These are phyloP conservation scores for Asterophora lycoperdoides DNA, from an alignment of 768 basidiomycete genomes.

Conservation along the genomic window DNA sequence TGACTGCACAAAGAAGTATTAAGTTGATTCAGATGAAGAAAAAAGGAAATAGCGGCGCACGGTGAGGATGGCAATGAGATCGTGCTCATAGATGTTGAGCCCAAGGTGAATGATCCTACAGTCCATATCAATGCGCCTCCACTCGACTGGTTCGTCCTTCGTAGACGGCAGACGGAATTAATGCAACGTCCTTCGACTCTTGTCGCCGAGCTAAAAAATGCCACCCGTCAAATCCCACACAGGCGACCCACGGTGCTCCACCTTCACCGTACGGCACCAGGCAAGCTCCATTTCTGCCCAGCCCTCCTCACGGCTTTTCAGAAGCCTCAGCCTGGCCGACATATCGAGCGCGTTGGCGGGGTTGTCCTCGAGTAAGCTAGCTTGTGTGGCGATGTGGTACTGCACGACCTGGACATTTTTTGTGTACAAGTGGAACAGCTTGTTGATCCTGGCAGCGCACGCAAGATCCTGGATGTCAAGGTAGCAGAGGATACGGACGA, in stretches of 20 bases:
- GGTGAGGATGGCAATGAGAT: slow-evolving; percentile 38
- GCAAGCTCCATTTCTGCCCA: slow-evolving; percentile 2
- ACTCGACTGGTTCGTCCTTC: slow-evolving; percentile 21
- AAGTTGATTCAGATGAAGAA: no score
- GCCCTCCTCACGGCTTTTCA: no score
- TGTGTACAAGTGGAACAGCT: not conserved
- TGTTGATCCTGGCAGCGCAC: no score
- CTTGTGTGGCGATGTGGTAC: slow-evolving; percentile 7
- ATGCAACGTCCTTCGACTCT: slow-evolving; percentile 23
- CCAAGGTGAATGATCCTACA: slow-evolving; percentile 34
- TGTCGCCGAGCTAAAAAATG: slow-evolving; percentile 36
- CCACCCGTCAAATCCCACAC: slow-evolving; percentile 43
- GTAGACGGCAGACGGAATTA: slow-evolving; percentile 31
- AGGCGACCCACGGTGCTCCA: slow-evolving; percentile 11
- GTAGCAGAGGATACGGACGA: no score
- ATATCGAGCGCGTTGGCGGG: not conserved
- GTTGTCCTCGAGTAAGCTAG: slow-evolving; percentile 11
- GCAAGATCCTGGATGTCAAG: no score
- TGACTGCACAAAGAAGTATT: not conserved
- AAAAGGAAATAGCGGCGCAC: slow-evolving; percentile 25
- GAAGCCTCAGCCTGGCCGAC: slow-evolving; percentile 7
- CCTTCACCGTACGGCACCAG: slow-evolving; percentile 2
- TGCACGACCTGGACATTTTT: slow-evolving; percentile 3
- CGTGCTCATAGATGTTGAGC: no score
- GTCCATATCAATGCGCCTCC: slow-evolving; percentile 27